phyloP scores from a whole-genome alignment of 768 basidiomycete species.

The Russula ochroleuca region DNA sequence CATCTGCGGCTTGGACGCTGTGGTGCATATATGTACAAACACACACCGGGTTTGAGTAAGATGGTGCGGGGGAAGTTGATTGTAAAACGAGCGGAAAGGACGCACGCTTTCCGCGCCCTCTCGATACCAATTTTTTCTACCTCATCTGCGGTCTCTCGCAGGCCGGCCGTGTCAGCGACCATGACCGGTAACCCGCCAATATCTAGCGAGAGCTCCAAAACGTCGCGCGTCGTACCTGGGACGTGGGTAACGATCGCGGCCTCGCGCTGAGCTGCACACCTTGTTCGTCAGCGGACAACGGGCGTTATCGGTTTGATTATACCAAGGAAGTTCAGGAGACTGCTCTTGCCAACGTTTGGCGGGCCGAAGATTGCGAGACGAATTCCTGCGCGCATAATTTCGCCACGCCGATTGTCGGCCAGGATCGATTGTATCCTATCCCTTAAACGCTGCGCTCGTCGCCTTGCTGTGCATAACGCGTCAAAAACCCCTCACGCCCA shows the following conservation, averaged over 20 bases:
- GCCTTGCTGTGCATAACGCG: slow-evolving; percentile 43
- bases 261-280: slow-evolving; percentile 64
- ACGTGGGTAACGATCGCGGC: slow-evolving; percentile 86
- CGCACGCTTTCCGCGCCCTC: slow-evolving; percentile 65
- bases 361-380: slow-evolving; percentile 87
- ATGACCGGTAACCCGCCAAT: slow-evolving; percentile 82
- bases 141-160: slow-evolving; percentile 61
- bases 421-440: slow-evolving; percentile 53
- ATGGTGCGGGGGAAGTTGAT: background rate
- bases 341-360: slow-evolving; percentile 93
- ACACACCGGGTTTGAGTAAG: background rate
- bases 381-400: slow-evolving; percentile 78
- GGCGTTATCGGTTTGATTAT: background rate
- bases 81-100: slow-evolving; percentile 18
- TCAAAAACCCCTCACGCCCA: slow-evolving; percentile 9
- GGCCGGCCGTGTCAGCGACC: slow-evolving; percentile 82
- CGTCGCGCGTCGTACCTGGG: slow-evolving; percentile 86
- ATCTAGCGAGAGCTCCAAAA: slow-evolving; percentile 80
- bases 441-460: slow-evolving; percentile 47
- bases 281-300: background rate
- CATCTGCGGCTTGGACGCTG: slow-evolving; percentile 64
- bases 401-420: slow-evolving; percentile 69
- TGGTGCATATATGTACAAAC: background rate
- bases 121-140: slow-evolving; percentile 82
- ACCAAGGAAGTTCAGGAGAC: slow-evolving; percentile 82